Conservation (phyloP, 129 eudicot genomes). For the Dittrichia graveolens region DNA sequence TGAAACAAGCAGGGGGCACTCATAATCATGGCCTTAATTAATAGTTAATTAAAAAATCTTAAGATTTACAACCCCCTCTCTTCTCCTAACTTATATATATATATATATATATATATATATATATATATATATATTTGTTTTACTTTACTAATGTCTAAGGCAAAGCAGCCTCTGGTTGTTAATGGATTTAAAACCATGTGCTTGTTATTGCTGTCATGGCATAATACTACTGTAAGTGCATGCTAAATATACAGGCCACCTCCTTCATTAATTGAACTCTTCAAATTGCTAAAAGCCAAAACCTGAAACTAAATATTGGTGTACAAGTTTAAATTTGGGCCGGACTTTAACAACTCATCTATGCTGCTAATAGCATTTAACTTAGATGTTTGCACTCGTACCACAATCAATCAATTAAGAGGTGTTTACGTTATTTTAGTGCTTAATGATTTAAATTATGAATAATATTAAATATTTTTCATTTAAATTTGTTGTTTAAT, state of each 20-base stretch:
- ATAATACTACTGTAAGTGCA: conserved; percentile 24
- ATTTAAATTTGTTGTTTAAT: no score
- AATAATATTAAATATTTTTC: no score
- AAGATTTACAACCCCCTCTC: conserved; percentile 12
- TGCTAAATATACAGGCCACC: background rate
- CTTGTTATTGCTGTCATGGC: conserved; percentile 34
- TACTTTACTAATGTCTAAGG: conserved; percentile 7
- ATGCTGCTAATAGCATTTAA: no score
- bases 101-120: no score
- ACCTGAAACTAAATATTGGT: conserved; percentile 2
- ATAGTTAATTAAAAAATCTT: background rate
- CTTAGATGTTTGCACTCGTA: no score
- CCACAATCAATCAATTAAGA: no score
- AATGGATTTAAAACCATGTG: conserved; percentile 34
- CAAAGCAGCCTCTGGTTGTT: conserved; percentile 16
- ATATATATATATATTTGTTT: no score
- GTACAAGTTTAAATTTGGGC: background rate
- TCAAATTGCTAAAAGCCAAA: conserved; percentile 3
- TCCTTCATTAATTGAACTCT: conserved; percentile 14
- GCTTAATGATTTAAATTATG: no score
- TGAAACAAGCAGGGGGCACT: conserved; percentile 29
- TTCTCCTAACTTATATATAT: no score
- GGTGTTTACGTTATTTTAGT: no score
- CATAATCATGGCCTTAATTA: conserved; percentile 20
- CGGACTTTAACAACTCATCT: no score